Evolutionary conservation across 1,139 yeast genomes (phyloP).

Genomic region (Hansenula sp.): DNA sequence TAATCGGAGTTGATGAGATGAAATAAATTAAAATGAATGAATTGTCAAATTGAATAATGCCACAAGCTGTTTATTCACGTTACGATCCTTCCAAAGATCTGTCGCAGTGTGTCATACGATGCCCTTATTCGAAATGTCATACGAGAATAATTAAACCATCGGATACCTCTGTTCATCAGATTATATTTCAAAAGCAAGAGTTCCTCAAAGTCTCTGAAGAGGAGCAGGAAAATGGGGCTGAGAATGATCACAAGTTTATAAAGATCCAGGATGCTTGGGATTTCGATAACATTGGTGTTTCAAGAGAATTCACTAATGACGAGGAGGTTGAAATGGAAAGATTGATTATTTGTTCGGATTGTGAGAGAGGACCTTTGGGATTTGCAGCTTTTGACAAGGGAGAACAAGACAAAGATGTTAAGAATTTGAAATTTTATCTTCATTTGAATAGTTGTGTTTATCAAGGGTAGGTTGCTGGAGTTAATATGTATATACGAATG

Average conservation of each 20-base stretch:
- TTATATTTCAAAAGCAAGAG: conserved; percentile 4
- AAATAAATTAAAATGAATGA: no score
- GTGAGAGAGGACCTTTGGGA: conserved; percentile 75
- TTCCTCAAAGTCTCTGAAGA: conserved; percentile 7
- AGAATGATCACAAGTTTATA: conserved; percentile 28
- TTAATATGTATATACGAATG: no score
- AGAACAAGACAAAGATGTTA: conserved; percentile 29
- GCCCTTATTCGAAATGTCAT: conserved; percentile 21
- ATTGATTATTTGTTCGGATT: conserved; percentile 59
- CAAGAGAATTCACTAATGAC: conserved; percentile 31
- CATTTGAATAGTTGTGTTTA: conserved; percentile 42
- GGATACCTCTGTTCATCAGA: not conserved
- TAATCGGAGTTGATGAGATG: no score
- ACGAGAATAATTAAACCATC: conserved; percentile 19
- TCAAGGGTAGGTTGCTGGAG: no score
- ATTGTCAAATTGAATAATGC: no score
- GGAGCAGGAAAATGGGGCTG: not conserved
- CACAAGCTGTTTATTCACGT: no score
- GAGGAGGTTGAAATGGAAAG: conserved; percentile 16
- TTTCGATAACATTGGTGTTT: conserved; percentile 74
- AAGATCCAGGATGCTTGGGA: conserved; percentile 62
- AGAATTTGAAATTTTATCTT: conserved; percentile 40
- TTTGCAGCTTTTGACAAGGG: conserved; percentile 46
- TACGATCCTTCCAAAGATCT: conserved; percentile 5
- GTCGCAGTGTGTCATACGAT: conserved; percentile 10